Percentiles rank a stretch among this genome's conserved stretches.
Conservation (phyloP, 176 grass and related monocot species). For the Ensete glaucum region DNA sequence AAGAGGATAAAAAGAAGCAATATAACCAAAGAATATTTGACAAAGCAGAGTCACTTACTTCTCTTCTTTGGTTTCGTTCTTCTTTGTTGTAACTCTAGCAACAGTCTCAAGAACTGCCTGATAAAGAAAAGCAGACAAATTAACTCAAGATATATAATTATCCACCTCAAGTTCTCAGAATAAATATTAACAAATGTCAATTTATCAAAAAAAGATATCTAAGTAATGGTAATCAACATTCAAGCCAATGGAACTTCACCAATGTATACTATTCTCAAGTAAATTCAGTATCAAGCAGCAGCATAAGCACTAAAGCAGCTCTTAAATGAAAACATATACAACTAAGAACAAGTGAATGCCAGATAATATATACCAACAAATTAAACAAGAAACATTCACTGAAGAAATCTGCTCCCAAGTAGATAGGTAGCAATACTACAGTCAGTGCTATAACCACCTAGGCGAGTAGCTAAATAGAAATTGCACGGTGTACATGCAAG, state of each 20-base stretch:
- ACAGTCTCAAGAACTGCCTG: conserved; percentile 96
- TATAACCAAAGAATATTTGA: conserved; percentile 22
- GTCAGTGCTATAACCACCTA: too few relatives aligned
- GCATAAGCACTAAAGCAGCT: not conserved
- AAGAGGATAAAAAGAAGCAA: conserved; percentile 1
- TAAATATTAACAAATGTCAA: not conserved
- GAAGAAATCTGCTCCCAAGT: too few relatives aligned
- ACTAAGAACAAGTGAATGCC: not conserved
- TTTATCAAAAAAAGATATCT: not conserved
- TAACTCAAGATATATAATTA: conserved; percentile 2
- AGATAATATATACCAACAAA: not conserved
- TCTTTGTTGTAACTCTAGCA: conserved; percentile 82
- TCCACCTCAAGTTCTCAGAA: not conserved
- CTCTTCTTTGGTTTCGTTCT: conserved; percentile 97
- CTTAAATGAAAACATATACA: not conserved
- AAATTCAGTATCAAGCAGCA: not conserved
- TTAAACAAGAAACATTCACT: too few relatives aligned
- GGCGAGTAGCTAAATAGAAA: too few relatives aligned
- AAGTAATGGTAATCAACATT: not conserved
- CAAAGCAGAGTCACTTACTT: conserved; percentile 47
- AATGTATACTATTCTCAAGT: not conserved
- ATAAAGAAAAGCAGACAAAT: conserved; percentile 13
- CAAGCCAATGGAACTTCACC: not conserved
- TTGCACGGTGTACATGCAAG: too few relatives aligned
- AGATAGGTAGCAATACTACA: too few relatives aligned